These are phyloP conservation scores for Cetraspora pellucida DNA, from an alignment of 192 early-diverging fungal genomes.

Conservation along the genomic window DNA sequence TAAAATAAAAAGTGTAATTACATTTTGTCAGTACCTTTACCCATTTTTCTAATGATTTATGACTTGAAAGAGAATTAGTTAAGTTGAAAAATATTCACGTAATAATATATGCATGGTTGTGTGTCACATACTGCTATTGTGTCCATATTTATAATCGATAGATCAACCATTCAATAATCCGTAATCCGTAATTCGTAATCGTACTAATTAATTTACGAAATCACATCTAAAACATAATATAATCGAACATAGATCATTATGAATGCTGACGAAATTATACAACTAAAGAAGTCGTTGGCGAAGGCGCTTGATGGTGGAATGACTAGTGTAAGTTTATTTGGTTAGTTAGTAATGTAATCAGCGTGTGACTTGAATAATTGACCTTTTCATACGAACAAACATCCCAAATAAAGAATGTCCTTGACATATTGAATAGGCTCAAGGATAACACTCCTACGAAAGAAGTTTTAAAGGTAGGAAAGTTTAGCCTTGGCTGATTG, in stretches of 20 bases:
- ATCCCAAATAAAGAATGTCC: not conserved
- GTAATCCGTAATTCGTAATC: no score
- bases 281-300: not conserved
- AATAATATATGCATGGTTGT: no score
- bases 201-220: no score
- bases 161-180: no score
- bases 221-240: no score
- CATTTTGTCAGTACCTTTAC: constrained; percentile 35
- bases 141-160: no score
- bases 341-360: not conserved
- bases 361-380: no score
- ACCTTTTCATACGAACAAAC: not conserved
- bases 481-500: not conserved
- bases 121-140: no score
- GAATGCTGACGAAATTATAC: constrained; percentile 13
- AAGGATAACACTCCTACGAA: constrained; percentile 17
- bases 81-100: no score
- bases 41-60: not conserved
- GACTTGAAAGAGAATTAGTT: no score
- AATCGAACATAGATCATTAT: not conserved
- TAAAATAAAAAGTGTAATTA: not conserved
- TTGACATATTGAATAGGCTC: constrained; percentile 8
- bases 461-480: constrained; percentile 18
- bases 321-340: not conserved
- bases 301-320: constrained; percentile 7